These are phyloP conservation scores for Thielaviopsis punctulata DNA, from an alignment of 2,329 filamentous ascomycete species.

Conservation along the genomic window DNA sequence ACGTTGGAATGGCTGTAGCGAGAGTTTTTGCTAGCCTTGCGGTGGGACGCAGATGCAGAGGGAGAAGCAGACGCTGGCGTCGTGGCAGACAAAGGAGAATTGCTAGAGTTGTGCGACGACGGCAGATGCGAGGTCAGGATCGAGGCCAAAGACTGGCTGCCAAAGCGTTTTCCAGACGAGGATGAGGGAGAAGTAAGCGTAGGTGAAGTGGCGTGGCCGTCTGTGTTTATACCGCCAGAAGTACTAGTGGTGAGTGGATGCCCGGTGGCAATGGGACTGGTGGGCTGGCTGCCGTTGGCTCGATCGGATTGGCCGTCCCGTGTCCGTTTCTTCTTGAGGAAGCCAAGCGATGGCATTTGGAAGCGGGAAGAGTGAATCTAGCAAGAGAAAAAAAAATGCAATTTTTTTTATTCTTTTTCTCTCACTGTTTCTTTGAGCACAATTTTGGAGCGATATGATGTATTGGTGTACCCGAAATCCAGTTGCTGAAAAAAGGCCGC, in stretches of 20 bases:
- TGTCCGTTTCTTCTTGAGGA: conserved; percentile 97
- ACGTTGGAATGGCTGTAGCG: neutral
- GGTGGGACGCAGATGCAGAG: conserved; percentile 11
- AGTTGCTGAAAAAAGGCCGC: no score
- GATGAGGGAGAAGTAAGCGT: no score
- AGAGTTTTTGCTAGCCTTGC: neutral
- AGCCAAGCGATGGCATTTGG: conserved; percentile 81
- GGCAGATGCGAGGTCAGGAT: conserved; percentile 8
- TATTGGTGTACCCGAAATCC: no score
- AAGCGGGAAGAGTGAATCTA: conserved; percentile 1
- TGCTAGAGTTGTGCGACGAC: conserved; percentile 6
- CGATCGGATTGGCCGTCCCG: conserved; percentile 68
- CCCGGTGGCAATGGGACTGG: conserved; percentile 40
- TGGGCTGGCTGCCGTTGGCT: conserved; percentile 47
- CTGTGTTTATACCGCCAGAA: neutral
- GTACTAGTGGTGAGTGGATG: neutral
- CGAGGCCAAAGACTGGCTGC: conserved; percentile 7
- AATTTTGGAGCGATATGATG: no score
- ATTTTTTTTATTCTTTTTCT: neutral
- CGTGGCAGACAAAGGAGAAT: conserved; percentile 14
- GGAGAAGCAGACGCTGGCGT: conserved; percentile 17
- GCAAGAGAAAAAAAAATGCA: neutral
- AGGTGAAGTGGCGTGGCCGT: conserved; percentile 13
- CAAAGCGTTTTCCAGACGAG: conserved; percentile 1
- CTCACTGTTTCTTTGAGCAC: neutral